Evolutionary conservation across 2,329 filamentous ascomycete species (phyloP).

Genomic region (Onygenales sp.): DNA sequence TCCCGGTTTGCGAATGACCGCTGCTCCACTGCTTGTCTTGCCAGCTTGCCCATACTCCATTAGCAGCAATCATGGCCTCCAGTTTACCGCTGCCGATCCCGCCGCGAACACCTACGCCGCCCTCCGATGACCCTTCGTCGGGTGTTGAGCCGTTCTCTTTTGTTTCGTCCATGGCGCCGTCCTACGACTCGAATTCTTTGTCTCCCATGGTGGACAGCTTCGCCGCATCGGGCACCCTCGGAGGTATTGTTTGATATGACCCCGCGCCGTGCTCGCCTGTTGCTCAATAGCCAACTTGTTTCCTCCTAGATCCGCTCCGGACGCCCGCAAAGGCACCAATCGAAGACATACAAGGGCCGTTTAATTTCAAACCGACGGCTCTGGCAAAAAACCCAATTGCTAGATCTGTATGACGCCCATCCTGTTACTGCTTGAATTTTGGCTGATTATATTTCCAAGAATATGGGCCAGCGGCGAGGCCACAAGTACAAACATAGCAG

Average conservation of each 20-base stretch:
- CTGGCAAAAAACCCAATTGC: slow-evolving; percentile 62
- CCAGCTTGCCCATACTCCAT: not conserved
- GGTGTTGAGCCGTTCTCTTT: slow-evolving; percentile 16
- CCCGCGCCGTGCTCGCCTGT: slow-evolving; percentile 15
- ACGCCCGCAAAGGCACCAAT: slow-evolving; percentile 19
- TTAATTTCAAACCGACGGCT: slow-evolving; percentile 86
- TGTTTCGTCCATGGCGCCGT: slow-evolving; percentile 18
- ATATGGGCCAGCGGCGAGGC: slow-evolving; percentile 81
- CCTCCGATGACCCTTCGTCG: slow-evolving; percentile 34
- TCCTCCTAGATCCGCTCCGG: slow-evolving; percentile 15
- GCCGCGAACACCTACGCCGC: slow-evolving; percentile 56
- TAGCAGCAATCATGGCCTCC: slow-evolving; percentile 43
- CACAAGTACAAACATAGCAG: slow-evolving; percentile 98
- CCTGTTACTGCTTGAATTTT: not conserved
- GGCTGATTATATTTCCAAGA: slow-evolving; percentile 42
- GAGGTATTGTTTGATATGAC: slow-evolving; percentile 18
- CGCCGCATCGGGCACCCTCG: slow-evolving; percentile 15
- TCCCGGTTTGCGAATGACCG: not conserved
- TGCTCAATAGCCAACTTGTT: not conserved
- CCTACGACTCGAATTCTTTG: slow-evolving; percentile 37
- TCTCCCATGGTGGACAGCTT: slow-evolving; percentile 38
- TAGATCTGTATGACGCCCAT: slow-evolving; percentile 56
- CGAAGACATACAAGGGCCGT: slow-evolving; percentile 48
- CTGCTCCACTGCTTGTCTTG: not conserved
- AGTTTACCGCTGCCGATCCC: slow-evolving; percentile 50